These are phyloP conservation scores for Erodium moschatum DNA, from an alignment of 441 rosid species.

Conservation along the genomic window DNA sequence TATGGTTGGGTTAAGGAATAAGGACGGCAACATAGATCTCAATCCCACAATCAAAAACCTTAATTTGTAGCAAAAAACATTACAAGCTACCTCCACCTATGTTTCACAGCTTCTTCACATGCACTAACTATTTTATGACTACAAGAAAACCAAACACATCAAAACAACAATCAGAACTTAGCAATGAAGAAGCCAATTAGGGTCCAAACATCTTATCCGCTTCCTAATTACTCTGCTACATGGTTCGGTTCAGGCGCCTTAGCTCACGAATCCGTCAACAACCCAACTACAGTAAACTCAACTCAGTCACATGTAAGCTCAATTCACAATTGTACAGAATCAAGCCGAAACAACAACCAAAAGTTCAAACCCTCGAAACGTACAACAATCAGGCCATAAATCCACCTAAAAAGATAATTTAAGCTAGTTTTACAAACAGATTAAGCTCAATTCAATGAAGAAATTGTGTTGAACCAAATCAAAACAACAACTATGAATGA, in stretches of 20 bases:
- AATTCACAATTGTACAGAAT: not conserved
- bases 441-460: not conserved
- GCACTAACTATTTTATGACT: no score
- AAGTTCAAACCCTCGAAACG: not conserved
- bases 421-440: no score
- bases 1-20: no score
- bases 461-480: not conserved
- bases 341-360: not conserved
- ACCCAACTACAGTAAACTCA: not conserved
- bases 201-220: conserved; percentile 54
- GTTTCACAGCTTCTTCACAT: no score
- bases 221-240: conserved; percentile 64
- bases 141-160: not conserved
- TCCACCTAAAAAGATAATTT: no score
- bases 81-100: no score
- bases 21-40: no score
- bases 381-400: no score
- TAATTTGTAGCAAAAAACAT: no score
- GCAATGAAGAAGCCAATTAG: not conserved
- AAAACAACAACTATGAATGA: not conserved
- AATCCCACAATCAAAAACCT: no score
- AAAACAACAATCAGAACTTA: not conserved
- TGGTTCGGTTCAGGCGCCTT: conserved; percentile 16
- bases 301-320: not conserved
- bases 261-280: conserved; percentile 18